A percentile compares a stretch with the other conserved stretches of the same genome.
Evolutionary conservation across 495 filamentous ascomycete species (phyloP).

Genomic region (Talaromyces ruber): DNA sequence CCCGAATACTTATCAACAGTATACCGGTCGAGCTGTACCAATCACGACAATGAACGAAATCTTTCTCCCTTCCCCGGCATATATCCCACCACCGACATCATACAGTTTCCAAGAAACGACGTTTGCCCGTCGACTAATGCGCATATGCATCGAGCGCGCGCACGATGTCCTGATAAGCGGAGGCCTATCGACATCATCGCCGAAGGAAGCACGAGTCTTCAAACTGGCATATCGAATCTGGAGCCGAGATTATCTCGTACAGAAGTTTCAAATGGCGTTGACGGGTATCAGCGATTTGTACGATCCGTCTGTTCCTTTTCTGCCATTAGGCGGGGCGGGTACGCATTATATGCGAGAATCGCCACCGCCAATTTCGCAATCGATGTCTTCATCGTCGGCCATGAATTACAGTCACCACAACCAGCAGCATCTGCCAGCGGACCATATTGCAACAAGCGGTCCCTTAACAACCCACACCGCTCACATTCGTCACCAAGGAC

Average conservation of each 20-base stretch:
- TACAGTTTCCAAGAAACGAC: conserved; percentile 6
- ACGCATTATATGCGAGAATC: conserved; percentile 1
- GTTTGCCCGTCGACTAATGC: conserved; percentile 5
- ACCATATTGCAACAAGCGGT: background rate
- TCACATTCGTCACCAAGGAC: background rate
- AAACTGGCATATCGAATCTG: background rate
- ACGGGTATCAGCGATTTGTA: background rate
- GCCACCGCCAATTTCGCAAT: background rate
- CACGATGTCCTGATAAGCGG: background rate
- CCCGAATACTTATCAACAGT: background rate
- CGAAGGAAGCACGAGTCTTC: background rate
- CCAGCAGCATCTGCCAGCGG: background rate
- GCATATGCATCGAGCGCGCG: background rate
- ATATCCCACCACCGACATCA: background rate
- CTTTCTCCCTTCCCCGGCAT: background rate
- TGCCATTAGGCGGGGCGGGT: background rate
- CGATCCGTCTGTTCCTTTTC: background rate
- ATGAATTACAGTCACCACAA: background rate
- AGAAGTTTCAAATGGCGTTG: background rate
- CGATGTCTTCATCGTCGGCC: background rate
- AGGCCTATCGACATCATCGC: background rate
- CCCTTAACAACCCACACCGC: background rate
- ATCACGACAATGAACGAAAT: background rate
- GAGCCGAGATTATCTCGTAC: background rate
- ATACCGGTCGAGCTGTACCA: background rate